phyloP scores from a whole-genome alignment of 1,284 basidiomycete genomes.

The Marasmius fiardii region DNA sequence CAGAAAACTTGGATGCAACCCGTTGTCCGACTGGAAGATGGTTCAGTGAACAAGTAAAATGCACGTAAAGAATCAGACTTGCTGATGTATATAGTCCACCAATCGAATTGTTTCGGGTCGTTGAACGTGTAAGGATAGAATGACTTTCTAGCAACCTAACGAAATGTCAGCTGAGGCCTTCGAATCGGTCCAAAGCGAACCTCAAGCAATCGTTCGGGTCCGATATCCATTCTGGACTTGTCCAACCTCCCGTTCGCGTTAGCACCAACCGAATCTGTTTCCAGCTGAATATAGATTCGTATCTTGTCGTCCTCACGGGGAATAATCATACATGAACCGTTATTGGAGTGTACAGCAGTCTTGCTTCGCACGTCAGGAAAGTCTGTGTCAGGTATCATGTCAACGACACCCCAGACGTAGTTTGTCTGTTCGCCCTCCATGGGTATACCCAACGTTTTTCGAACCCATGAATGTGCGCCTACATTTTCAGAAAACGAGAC shows the following conservation, averaged over 20 bases:
- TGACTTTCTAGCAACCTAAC: conserved; percentile 58
- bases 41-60: neutral
- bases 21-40: conserved; percentile 59
- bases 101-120: conserved; percentile 57
- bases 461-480: conserved; percentile 85
- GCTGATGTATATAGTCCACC: conserved; percentile 82
- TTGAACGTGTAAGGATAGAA: conserved; percentile 67
- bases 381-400: conserved; percentile 66
- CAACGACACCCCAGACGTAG: conserved; percentile 78
- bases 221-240: conserved; percentile 44
- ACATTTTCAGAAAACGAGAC: neutral
- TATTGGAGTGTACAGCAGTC: conserved; percentile 57
- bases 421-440: conserved; percentile 83
- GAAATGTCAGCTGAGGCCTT: neutral
- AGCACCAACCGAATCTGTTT: conserved; percentile 44
- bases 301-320: conserved; percentile 73
- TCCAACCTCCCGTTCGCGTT: conserved; percentile 58
- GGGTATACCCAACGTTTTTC: conserved; percentile 60
- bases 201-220: conserved; percentile 59
- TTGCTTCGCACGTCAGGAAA: conserved; percentile 81
- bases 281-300: conserved; percentile 74
- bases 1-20: conserved; percentile 66
- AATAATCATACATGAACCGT: conserved; percentile 70
- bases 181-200: conserved; percentile 27
- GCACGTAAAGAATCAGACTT: conserved; percentile 18